Base-by-base conservation (phyloP, 2,329 filamentous ascomycete species). In the Hypomyces rosellus region DNA sequence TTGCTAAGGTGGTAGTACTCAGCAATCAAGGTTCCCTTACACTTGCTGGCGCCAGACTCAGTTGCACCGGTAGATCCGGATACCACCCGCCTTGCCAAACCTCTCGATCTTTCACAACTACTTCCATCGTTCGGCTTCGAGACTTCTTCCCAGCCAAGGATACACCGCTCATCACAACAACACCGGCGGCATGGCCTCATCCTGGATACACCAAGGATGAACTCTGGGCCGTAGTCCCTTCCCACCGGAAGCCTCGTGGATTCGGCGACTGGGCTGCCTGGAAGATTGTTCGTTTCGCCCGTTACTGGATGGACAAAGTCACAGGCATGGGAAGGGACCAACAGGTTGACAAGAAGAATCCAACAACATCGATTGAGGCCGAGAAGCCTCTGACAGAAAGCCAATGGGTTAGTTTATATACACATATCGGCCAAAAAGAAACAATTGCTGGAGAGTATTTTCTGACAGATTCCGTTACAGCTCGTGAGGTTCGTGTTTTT, bases 401-500 rank as follows among this genome's bases (percentile, higher is more conserved):
- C 5, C 93, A 97, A 71, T 99, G 93, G 85, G 73, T 76, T 62
- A 50, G 73, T 33, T 18, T 16, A 14, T n/a, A 14, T 45, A 14
- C 20, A 46, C 20, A 20, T 20, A 20, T 20, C 25, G 25, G 25
- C 8, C 25, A 8, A 11, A 30, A 11, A 2, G 8, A 30, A 30
- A 11, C 25, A 30, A n/a, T n/a, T 30, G 25, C 9, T 11, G 9
- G 9, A 30, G 6, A 8, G 9, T 30, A 30, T 30, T 30, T 11
- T 30, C 25, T 30, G 9, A 30, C 25, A 30, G 2, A 8, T 2
- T 30, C 6, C 9, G 8, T 30, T 6, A 30, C 16, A 75, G 75
- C 76, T 96, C 60, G 81, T 88, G 45, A 81, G 92, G 6, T 92
- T 96, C 63, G 80, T 99, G 59, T 99, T 99, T 68, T 78, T 99